Conservation (phyloP, 768 basidiomycete species). For the Leucocoprinus birnbaumii region DNA sequence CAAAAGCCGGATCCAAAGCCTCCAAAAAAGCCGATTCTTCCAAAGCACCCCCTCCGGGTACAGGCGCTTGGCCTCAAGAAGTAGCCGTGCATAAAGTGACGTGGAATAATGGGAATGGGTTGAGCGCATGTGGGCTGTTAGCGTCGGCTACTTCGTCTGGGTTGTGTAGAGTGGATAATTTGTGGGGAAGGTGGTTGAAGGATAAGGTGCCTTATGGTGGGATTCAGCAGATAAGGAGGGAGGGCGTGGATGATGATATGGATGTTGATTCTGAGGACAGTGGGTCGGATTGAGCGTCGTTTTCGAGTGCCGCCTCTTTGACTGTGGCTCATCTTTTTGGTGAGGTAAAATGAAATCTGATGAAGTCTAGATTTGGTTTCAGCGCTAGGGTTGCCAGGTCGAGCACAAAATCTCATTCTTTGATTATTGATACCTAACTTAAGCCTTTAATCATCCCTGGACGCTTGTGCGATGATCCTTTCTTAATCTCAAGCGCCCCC, state of each 20-base stretch:
- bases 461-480: no score
- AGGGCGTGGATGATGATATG: constrained; percentile 39
- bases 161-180: constrained; percentile 79
- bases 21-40: constrained; percentile 7
- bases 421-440: no score
- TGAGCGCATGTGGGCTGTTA: constrained; percentile 53
- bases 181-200: constrained; percentile 72
- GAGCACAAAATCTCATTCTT: no score
- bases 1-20: constrained; percentile 25
- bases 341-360: no score
- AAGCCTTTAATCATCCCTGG: no score
- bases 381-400: no score
- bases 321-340: no score
- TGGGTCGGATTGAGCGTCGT: background rate
- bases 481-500: no score
- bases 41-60: constrained; percentile 28
- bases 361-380: no score
- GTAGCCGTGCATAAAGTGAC: constrained; percentile 73
- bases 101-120: constrained; percentile 81
- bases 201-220: constrained; percentile 65
- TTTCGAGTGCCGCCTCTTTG: no score
- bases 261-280: constrained; percentile 38
- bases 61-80: constrained; percentile 78
- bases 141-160: constrained; percentile 85
- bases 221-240: constrained; percentile 59